Conservation (phyloP, 225 moss, liverwort and hornwort genomes). For the Asterella californica region DNA sequence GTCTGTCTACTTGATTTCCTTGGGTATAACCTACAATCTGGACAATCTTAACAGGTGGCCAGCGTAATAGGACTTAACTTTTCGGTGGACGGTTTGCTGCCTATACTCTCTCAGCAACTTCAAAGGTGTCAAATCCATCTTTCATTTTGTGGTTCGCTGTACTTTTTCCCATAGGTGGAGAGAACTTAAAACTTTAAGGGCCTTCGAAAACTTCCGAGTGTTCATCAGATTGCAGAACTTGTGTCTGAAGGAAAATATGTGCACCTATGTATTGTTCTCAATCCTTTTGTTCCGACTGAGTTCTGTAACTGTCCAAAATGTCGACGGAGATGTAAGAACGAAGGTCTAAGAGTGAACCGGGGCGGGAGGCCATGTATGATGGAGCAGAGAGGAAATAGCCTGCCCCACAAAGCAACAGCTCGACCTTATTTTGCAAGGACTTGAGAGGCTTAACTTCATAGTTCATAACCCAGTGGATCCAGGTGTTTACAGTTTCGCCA, state of each 20-base stretch:
- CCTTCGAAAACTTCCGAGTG: neutral
- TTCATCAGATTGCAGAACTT: neutral
- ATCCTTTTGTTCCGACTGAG: neutral
- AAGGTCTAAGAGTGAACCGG: neutral
- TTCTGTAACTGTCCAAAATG: neutral
- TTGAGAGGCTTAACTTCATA: constrained; percentile 53
- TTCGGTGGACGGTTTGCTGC: constrained; percentile 31
- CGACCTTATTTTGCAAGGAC: constrained; percentile 26
- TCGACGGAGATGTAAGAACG: neutral
- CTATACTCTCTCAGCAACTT: constrained; percentile 43
- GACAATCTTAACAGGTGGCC: constrained; percentile 36
- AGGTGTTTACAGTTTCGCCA: constrained; percentile 39
- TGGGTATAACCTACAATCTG: neutral
- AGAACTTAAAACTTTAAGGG: neutral
- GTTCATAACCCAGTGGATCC: constrained; percentile 24
- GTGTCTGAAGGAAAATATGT: no score
- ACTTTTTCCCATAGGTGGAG: neutral
- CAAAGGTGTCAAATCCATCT: constrained; percentile 24
- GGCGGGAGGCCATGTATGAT: neutral
- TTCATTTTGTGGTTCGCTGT: neutral
- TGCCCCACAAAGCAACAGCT: constrained; percentile 33
- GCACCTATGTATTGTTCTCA: no score
- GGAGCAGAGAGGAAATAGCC: constrained; percentile 34
- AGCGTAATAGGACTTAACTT: constrained; percentile 53
- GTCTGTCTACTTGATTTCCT: neutral